A percentile compares a stretch with the other conserved stretches of the same genome.
Evolutionary conservation across 805 yeast genomes (phyloP).

Genomic region (Zygosaccharomyces siamensis): DNA sequence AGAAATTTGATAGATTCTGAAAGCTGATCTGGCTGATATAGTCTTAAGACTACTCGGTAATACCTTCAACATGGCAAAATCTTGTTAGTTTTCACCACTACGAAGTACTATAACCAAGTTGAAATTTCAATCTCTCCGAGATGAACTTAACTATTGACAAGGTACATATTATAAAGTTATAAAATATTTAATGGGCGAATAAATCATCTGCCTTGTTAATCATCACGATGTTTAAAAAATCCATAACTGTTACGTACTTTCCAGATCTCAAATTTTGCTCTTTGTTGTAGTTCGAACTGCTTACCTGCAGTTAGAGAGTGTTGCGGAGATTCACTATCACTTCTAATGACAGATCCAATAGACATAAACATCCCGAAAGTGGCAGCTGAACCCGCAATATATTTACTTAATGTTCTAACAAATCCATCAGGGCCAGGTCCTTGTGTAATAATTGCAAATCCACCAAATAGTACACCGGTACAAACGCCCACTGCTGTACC

Average conservation of each 20-base stretch:
- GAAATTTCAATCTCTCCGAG: conserved; percentile 4
- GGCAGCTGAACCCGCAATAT: conserved; percentile 93
- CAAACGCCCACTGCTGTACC: conserved; percentile 83
- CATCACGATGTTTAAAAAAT: conserved; percentile 13
- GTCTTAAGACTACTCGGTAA: neutral
- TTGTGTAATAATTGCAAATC: conserved; percentile 79
- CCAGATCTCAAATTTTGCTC: conserved; percentile 33
- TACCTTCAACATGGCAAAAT: neutral
- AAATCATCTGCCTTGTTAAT: neutral
- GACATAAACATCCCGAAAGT: conserved; percentile 96
- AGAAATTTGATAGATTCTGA: neutral
- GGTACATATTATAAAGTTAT: conserved; percentile 4
- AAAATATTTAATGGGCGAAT: conserved; percentile 2
- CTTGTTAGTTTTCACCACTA: neutral
- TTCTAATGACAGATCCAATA: conserved; percentile 86
- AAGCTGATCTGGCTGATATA: neutral
- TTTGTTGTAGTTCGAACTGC: conserved; percentile 25
- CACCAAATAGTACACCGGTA: conserved; percentile 92
- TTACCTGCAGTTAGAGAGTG: conserved; percentile 16
- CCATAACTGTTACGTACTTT: conserved; percentile 26
- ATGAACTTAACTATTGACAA: conserved; percentile 13
- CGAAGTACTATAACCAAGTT: neutral
- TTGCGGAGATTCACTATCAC: conserved; percentile 43
- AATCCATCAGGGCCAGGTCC: conserved; percentile 99
- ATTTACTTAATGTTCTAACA: conserved; percentile 93